Evolutionary conservation across 768 basidiomycete genomes (phyloP).

Genomic region (Suillus variegatus): DNA sequence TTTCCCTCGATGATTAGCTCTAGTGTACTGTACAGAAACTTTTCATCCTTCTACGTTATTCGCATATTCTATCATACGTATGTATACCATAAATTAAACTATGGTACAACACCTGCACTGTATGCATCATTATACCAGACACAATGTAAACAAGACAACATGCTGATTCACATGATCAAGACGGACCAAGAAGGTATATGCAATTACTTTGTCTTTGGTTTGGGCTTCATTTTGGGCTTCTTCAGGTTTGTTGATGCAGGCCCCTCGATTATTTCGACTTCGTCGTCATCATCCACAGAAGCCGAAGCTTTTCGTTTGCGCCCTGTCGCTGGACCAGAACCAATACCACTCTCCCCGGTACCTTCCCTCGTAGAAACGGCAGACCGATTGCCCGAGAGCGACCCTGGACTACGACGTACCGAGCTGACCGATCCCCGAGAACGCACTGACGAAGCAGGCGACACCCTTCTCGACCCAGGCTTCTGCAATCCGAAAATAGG

Average conservation of each 20-base stretch:
- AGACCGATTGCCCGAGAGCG: conserved; percentile 37
- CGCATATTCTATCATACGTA: conserved; percentile 6
- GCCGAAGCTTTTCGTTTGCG: conserved; percentile 54
- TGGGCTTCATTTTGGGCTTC: conserved; percentile 36
- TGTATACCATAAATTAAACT: conserved; percentile 1
- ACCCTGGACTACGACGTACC: conserved; percentile 51
- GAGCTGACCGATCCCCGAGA: conserved; percentile 37
- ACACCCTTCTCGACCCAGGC: conserved; percentile 38
- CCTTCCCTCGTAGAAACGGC: conserved; percentile 52
- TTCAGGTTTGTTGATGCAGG: conserved; percentile 39
- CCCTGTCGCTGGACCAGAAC: conserved; percentile 5
- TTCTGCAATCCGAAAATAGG: conserved; percentile 23
- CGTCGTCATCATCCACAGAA: conserved; percentile 48
- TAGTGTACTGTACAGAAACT: not conserved
- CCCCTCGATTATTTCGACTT: conserved; percentile 54
- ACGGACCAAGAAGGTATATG: no score
- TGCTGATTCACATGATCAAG: not conserved
- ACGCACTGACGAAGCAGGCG: conserved; percentile 52
- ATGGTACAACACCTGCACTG: conserved; percentile 4
- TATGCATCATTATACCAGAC: conserved; percentile 7
- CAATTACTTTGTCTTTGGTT: conserved; percentile 43
- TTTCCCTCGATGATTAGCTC: conserved; percentile 32
- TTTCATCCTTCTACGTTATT: not conserved
- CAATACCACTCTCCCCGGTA: conserved; percentile 11
- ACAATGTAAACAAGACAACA: conserved; percentile 4